Evolutionary conservation across 441 rosid genomes (phyloP), one percentile per base, ranked within the genome.

Genomic region (Erodium trifolium): DNA sequence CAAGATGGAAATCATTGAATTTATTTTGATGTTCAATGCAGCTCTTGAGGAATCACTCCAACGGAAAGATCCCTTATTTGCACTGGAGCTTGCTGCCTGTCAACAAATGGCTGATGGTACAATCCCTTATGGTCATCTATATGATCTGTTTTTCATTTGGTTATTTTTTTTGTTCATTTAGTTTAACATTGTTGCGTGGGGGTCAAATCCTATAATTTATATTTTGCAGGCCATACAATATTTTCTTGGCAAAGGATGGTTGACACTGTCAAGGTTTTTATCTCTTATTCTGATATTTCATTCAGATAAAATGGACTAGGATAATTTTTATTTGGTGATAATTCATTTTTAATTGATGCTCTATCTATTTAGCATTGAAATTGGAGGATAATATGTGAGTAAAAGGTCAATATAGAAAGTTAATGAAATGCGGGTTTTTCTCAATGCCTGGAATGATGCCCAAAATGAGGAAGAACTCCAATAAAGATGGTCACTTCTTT

Each of bases 211-310:
- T 80, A 11, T 53, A 19, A 19, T 29, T 63, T 72, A 37, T 60
- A 47, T 47, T 55, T 71, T 75, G 75, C 82, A 88, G 93, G 74
- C 31, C 43, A 63, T 66, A 29, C 43, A 2, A 68, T 76, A 29
- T 73, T 83, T 72, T 80, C 83, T 68, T 85, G 90, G 87, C 83
- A 79, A 73, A 80, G 68, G 73, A 86, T 84, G 88, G 89, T 82
- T 71, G 87, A 85, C 73, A 75, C 71, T 47, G 88, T 85, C 72
- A 85, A 87, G 94, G 95, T 87, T 65, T 72, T 67, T 66, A 10
- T 63, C 65, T 13, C 34, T 39, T 71, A 60, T 66, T 70, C 37
- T 47, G 23, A 59, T 45, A 37, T 43, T 29, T 14, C 49, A 39
- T 68, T 13, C 45, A 4, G 35, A 49, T 41, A 66, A 67, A 34